Evolutionary conservation across 495 filamentous ascomycete genomes (phyloP).

Genomic region (Podospora australis): DNA sequence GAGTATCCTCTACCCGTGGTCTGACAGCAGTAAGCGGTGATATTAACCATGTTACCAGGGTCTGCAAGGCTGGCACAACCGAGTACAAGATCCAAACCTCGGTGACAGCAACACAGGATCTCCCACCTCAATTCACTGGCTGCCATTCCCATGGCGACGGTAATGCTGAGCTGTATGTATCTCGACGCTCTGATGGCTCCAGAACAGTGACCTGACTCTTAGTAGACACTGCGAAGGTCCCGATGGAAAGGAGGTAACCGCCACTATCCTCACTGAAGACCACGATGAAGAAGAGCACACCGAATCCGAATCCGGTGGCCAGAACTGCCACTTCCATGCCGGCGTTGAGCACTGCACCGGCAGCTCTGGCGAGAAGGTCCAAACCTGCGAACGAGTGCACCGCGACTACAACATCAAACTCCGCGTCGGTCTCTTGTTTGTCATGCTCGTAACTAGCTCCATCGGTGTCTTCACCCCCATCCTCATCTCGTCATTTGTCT

Average conservation of each 20-base stretch:
- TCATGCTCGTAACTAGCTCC: constrained; percentile 28
- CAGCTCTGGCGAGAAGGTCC: constrained; percentile 18
- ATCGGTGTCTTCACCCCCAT: constrained; percentile 41
- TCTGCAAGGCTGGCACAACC: constrained; percentile 13
- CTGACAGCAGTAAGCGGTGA: not conserved
- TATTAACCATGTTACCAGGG: no score
- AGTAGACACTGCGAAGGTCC: constrained; percentile 38
- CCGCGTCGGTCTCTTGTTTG: constrained; percentile 56
- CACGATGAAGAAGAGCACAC: constrained; percentile 20
- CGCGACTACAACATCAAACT: constrained; percentile 54
- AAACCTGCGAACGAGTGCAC: constrained; percentile 36
- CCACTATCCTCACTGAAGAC: constrained; percentile 4
- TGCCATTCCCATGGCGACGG: constrained; percentile 23
- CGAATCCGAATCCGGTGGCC: constrained; percentile 12
- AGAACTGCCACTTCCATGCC: constrained; percentile 1
- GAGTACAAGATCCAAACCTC: constrained; percentile 15
- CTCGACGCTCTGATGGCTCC: not conserved
- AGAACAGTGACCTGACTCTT: not conserved
- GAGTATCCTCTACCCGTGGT: not conserved
- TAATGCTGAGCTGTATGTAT: constrained; percentile 10
- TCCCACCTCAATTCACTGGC: constrained; percentile 15
- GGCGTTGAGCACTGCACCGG: constrained; percentile 41
- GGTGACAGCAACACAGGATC: constrained; percentile 13
- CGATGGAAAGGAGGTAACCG: constrained; percentile 32
- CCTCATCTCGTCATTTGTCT: constrained; percentile 27